A percentile compares a stretch with the other conserved stretches of the same genome.
Evolutionary conservation across 805 yeast species (phyloP).

Genomic region (Clavispora carvajalis): DNA sequence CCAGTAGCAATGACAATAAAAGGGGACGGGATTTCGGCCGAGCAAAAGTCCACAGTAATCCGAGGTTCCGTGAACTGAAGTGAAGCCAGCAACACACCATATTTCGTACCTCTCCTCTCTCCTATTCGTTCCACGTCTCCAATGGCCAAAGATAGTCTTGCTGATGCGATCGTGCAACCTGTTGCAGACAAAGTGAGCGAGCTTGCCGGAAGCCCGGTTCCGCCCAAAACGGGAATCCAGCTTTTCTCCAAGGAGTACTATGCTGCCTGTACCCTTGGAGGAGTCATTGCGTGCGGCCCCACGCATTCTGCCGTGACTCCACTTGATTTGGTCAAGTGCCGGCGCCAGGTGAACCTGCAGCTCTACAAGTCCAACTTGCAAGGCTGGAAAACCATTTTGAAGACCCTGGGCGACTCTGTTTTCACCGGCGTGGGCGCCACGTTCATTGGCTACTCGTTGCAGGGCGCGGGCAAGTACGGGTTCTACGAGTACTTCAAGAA

Average conservation of each 20-base stretch:
- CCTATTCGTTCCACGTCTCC: no score
- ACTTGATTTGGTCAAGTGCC: conserved; percentile 86
- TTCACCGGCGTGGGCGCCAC: conserved; percentile 93
- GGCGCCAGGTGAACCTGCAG: conserved; percentile 77
- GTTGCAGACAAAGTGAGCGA: conserved; percentile 22
- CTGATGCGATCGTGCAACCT: conserved; percentile 30
- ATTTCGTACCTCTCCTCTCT: no score
- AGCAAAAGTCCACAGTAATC: no score
- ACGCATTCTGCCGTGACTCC: conserved; percentile 94
- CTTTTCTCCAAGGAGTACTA: conserved; percentile 61
- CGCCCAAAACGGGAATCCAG: conserved; percentile 31
- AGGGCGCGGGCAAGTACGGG: conserved; percentile 97
- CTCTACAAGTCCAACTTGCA: conserved; percentile 72
- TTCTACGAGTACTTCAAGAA: conserved; percentile 89
- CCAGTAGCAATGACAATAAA: neutral
- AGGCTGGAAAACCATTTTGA: conserved; percentile 75
- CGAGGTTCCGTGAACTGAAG: no score
- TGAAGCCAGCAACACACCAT: no score
- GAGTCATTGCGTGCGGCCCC: conserved; percentile 90
- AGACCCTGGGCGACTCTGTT: conserved; percentile 72
- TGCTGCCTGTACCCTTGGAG: conserved; percentile 72
- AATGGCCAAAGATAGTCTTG: conserved; percentile 5
- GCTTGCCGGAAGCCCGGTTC: conserved; percentile 1
- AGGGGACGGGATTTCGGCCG: neutral
- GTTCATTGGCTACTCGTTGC: conserved; percentile 85